Evolutionary conservation across 345 rosid species (phyloP).

Genomic region (Tarenaya hassleriana): DNA sequence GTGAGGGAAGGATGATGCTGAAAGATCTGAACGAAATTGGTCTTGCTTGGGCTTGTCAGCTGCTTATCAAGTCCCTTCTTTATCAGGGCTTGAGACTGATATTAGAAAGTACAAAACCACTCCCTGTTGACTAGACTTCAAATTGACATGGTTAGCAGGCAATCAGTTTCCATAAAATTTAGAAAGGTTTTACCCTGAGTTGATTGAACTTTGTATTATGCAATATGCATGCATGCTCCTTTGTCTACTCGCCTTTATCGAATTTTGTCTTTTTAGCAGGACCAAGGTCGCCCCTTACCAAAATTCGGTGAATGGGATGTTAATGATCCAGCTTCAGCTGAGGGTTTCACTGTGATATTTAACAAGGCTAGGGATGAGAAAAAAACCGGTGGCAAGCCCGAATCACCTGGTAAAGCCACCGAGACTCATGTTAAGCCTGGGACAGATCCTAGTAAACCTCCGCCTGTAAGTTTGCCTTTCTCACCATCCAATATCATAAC

Average conservation of each 20-base stretch:
- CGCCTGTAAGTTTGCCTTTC: conserved; percentile 49
- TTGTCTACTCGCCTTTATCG: conserved; percentile 4
- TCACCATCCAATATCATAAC: not conserved
- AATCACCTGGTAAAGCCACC: conserved; percentile 55
- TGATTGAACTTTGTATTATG: conserved; percentile 2
- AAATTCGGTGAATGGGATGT: conserved; percentile 99
- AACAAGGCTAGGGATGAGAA: conserved; percentile 97
- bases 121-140: no score
- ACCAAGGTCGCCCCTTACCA: conserved; percentile 76
- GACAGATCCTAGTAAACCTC: conserved; percentile 56
- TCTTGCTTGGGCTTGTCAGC: not conserved
- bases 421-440: conserved; percentile 47
- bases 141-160: no score
- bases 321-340: conserved; percentile 97
- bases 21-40: not conserved
- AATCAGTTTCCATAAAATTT: no score
- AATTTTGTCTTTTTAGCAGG: conserved; percentile 37
- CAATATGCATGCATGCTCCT: not conserved
- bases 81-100: not conserved
- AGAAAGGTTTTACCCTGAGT: no score
- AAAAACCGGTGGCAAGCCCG: conserved; percentile 67
- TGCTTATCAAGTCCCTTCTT: no score
- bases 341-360: conserved; percentile 91
- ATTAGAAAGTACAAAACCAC: no score
- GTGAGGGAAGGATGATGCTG: not conserved